Conservation (phyloP, 2,329 filamentous ascomycete species). For the Clonostachys rosea region DNA sequence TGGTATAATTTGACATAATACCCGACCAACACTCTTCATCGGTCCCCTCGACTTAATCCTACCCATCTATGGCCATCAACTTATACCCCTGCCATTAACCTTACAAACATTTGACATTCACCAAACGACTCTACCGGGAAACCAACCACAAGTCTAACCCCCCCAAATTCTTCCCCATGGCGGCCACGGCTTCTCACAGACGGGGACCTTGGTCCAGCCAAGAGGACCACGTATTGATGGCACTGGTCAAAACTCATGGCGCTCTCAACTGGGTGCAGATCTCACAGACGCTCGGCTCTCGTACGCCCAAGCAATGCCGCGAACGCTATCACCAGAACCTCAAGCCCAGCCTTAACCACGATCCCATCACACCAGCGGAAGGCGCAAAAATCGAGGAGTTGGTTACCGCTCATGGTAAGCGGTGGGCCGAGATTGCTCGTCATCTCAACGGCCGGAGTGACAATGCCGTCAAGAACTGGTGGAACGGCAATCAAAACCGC, state of each 20-base stretch:
- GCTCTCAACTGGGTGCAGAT: constrained; percentile 90
- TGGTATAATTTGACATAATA: too few species aligned
- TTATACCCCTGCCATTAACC: too few species aligned
- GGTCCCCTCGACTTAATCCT: too few species aligned
- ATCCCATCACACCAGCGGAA: constrained; percentile 68
- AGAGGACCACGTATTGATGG: constrained; percentile 68
- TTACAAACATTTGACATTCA: too few species aligned
- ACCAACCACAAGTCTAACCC: too few species aligned
- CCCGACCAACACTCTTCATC: too few species aligned
- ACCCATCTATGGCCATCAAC: too few species aligned
- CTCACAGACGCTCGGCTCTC: constrained; percentile 66
- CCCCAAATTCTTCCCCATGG: too few species aligned
- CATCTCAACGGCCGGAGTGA: constrained; percentile 80
- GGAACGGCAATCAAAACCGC: constrained; percentile 90
- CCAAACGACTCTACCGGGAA: too few species aligned
- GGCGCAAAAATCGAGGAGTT: constrained; percentile 70
- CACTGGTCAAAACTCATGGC: constrained; percentile 67
- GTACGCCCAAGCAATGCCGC: constrained; percentile 90
- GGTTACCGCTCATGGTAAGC: constrained; percentile 74
- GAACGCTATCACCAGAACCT: constrained; percentile 94
- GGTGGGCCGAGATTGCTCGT: constrained; percentile 90
- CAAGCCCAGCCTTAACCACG: constrained; percentile 69
- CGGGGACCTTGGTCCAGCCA: constrained; percentile 79
- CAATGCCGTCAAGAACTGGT: constrained; percentile 97
- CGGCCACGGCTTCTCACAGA: constrained; percentile 10